Evolutionary conservation across 179 eudicot genomes (phyloP).

Genomic region (Silene noctiflora): DNA sequence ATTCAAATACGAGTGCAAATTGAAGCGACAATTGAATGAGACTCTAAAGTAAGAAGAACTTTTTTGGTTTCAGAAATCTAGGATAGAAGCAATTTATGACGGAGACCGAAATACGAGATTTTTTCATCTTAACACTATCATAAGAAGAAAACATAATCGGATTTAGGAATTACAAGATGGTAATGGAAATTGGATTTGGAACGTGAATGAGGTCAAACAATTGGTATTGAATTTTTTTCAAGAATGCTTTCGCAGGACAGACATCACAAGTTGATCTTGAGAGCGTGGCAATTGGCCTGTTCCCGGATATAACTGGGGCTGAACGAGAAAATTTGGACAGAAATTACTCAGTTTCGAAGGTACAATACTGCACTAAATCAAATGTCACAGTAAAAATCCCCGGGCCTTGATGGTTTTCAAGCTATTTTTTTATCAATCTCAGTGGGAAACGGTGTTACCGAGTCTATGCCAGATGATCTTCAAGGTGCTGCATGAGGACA

Average conservation of each 20-base stretch:
- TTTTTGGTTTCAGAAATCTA: constrained; percentile 6
- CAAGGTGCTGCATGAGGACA: not conserved
- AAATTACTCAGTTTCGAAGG: too few relatives aligned
- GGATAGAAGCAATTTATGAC: constrained; percentile 7
- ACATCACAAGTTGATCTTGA: fast-evolving
- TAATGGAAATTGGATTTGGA: not conserved
- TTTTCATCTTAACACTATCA: not conserved
- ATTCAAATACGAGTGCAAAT: not conserved
- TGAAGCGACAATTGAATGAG: not conserved
- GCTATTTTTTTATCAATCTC: not conserved
- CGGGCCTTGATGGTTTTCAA: not conserved
- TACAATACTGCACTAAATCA: not conserved
- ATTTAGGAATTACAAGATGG: not conserved
- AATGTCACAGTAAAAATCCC: not conserved
- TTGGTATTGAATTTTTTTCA: not conserved
- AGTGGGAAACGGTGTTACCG: not conserved
- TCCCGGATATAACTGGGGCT: not conserved
- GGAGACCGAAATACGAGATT: not conserved
- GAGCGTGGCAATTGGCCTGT: not conserved
- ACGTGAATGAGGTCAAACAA: not conserved
- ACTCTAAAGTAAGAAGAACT: not conserved
- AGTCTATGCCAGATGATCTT: fast-evolving
- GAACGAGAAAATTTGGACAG: too few relatives aligned
- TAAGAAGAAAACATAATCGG: not conserved
- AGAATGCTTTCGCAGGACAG: not conserved